Evolutionary conservation across 257 asterid species (phyloP), one percentile per base, ranked within the genome.

Genomic region (Agastache rugosa): DNA sequence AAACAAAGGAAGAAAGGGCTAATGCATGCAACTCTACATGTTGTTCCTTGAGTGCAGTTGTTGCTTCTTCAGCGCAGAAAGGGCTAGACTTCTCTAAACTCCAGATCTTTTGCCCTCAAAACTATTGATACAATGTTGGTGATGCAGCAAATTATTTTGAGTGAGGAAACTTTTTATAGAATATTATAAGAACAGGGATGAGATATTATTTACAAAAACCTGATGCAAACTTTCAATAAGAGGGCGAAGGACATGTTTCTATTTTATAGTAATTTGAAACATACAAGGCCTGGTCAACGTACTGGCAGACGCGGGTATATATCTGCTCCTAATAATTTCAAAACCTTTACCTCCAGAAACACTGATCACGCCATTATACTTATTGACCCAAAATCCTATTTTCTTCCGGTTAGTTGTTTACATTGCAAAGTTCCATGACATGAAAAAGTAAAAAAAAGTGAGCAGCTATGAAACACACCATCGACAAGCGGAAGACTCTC

Each of bases 401-500:
- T n/a, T 15, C 41, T 2, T 56, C 45, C 17, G 44, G 14, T 19
- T 63, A 27, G 20, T 48, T 61, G 63, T 25, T 44, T 59, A 76
- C 25, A 41, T 15, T 50, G 12, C 48, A 23, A 82, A 72, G 10
- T 53, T 65, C 11, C 58, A 37, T 55, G 29, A 61, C 51, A 60
- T 17, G 56, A 47, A 25, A 41, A 64, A 5, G 54, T 58, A 56
- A 9, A 58, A 9, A 58, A 19, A 20, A 31, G 22, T 3, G 53
- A 54, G 54, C 27, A 34, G 31, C 54, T 6, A 27, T 27, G 8
- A 3, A 50, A 63, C 82, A 76, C 87, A 94, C 98, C 98, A 82
- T 92, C 97, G 47, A 94, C 78, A 69, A 94, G 97, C 37, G 98
- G 97, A 67, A 92, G 92, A 61, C 83, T 83, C 80, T 90, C 97